Percentiles rank a stretch among this genome's conserved stretches.
phyloP scores from a whole-genome alignment of 495 filamentous ascomycete species.

The Lineolata rhizophorae region DNA sequence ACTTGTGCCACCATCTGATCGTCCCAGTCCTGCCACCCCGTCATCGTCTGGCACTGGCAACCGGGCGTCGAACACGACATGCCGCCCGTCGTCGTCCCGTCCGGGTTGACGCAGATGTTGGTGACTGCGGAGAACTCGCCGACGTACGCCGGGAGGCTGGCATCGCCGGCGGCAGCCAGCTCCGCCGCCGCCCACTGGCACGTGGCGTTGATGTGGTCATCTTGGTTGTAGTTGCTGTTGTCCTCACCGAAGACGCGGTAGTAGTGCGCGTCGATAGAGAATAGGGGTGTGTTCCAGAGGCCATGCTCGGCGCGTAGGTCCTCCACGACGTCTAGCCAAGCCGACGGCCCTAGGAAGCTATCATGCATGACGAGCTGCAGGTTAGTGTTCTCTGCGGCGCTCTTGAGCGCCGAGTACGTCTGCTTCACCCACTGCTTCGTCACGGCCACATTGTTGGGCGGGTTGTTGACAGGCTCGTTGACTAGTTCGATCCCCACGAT shows the following conservation, averaged over 20 bases:
- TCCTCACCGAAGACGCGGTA: conserved; percentile 18
- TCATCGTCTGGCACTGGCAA: conserved; percentile 13
- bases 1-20: conserved; percentile 15
- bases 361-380: conserved; percentile 20
- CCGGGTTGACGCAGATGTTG: conserved; percentile 18
- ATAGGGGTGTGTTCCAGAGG: conserved; percentile 1
- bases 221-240: conserved; percentile 15
- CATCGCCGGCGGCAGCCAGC: conserved; percentile 9
- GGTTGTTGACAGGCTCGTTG: conserved; percentile 19
- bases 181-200: conserved; percentile 13
- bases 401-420: conserved; percentile 18
- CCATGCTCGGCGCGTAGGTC: conserved; percentile 3
- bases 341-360: conserved; percentile 12
- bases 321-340: conserved; percentile 12
- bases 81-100: conserved; percentile 13
- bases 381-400: conserved; percentile 13
- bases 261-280: conserved; percentile 20
- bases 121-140: conserved; percentile 20
- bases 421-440: conserved; percentile 17
- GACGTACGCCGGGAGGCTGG: conserved; percentile 17
- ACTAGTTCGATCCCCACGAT: conserved; percentile 22
- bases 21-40: conserved; percentile 16
- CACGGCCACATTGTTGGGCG: conserved; percentile 13
- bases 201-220: conserved; percentile 17
- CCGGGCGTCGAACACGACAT: conserved; percentile 8